These are phyloP conservation scores for Millerozyma acaciae DNA, from an alignment of 805 yeast species.

Conservation along the genomic window DNA sequence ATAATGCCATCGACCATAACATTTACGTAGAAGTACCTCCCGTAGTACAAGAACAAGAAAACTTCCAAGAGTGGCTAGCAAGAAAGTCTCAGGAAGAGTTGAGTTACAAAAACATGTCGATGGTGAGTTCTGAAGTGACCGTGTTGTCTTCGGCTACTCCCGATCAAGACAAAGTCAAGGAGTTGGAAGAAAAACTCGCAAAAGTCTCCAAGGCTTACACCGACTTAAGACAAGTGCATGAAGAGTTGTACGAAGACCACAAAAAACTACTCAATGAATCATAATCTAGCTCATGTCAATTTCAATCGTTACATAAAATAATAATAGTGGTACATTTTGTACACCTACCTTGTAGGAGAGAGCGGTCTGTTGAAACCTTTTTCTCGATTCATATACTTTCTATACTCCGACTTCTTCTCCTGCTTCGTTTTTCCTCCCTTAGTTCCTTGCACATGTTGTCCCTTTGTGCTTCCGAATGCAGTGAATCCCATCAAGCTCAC, in stretches of 20 bases:
- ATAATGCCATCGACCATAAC: conserved; percentile 39
- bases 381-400: conserved; percentile 58
- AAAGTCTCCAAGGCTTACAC: conserved; percentile 56
- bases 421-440: conserved; percentile 41
- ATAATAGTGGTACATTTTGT: not conserved
- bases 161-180: conserved; percentile 11
- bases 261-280: conserved; percentile 27
- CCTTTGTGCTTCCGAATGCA: conserved; percentile 53
- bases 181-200: conserved; percentile 43
- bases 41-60: conserved; percentile 20
- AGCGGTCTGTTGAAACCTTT: conserved; percentile 55
- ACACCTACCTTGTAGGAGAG: conserved; percentile 38
- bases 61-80: conserved; percentile 49
- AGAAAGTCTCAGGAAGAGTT: conserved; percentile 49
- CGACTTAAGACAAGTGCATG: conserved; percentile 57
- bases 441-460: conserved; percentile 50
- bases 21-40: conserved; percentile 36
- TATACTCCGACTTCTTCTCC: conserved; percentile 41
- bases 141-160: not conserved
- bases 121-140: too few species aligned
- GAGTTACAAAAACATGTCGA: conserved; percentile 43
- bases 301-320: not conserved
- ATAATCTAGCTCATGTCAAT: conserved; percentile 2
- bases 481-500: conserved; percentile 55
- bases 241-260: conserved; percentile 52